Percentiles rank a stretch among this genome's conserved stretches.
Evolutionary conservation across 129 eudicot species (phyloP).

Genomic region (Sambucus nigra): DNA sequence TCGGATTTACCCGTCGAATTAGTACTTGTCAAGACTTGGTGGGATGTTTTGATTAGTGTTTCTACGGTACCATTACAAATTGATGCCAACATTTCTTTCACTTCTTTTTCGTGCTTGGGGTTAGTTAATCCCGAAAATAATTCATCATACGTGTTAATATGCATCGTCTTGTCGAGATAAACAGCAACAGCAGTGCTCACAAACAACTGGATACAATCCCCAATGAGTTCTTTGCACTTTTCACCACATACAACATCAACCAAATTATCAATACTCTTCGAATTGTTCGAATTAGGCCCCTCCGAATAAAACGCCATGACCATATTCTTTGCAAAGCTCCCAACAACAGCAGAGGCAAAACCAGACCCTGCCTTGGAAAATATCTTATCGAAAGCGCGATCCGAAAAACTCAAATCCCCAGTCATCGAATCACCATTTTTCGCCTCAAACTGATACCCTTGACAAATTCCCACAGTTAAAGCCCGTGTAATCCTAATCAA

Average conservation of each 20-base stretch:
- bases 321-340: slow-evolving; percentile 69
- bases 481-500: slow-evolving; percentile 40
- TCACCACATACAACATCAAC: slow-evolving; percentile 39
- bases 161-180: slow-evolving; percentile 72
- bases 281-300: slow-evolving; percentile 9
- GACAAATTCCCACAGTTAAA: slow-evolving; percentile 47
- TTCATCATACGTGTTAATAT: slow-evolving; percentile 61
- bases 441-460: slow-evolving; percentile 30
- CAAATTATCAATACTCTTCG: slow-evolving; percentile 14
- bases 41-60: slow-evolving; percentile 60
- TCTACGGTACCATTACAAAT: slow-evolving; percentile 65
- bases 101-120: slow-evolving; percentile 64
- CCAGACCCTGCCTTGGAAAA: slow-evolving; percentile 62
- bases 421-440: slow-evolving; percentile 11
- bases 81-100: slow-evolving; percentile 37
- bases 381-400: slow-evolving; percentile 56
- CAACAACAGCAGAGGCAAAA: slow-evolving; percentile 72
- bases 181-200: slow-evolving; percentile 74
- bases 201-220: slow-evolving; percentile 49
- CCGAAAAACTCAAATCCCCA: slow-evolving; percentile 27
- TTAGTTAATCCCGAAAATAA: slow-evolving; percentile 66
- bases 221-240: slow-evolving; percentile 40
- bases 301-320: slow-evolving; percentile 48
- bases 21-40: slow-evolving; percentile 43
- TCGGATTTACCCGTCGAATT: slow-evolving; percentile 13